Evolutionary conservation across 2,329 filamentous ascomycete genomes (phyloP).

Genomic region (Dothistroma septosporum): DNA sequence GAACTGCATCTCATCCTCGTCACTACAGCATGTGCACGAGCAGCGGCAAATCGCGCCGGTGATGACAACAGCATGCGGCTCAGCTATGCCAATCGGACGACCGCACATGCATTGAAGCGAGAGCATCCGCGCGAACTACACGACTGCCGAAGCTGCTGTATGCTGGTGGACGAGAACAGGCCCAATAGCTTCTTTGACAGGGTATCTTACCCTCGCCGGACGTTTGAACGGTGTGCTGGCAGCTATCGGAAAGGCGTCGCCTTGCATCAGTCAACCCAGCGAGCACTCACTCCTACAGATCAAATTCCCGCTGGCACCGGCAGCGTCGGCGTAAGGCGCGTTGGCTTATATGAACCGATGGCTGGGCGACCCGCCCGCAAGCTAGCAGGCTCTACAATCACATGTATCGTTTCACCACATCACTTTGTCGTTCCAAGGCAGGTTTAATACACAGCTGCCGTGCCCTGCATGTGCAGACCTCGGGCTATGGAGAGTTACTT

Average conservation of each 20-base stretch:
- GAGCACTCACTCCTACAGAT: neutral
- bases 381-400: neutral
- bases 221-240: neutral
- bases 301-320: neutral
- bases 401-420: neutral
- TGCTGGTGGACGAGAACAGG: neutral
- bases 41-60: neutral
- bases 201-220: neutral
- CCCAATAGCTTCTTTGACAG: neutral
- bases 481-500: constrained; percentile 1
- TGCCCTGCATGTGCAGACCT: neutral
- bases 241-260: neutral
- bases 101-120: neutral
- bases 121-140: neutral
- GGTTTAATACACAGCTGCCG: neutral
- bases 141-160: constrained; percentile 1
- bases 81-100: neutral
- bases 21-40: neutral
- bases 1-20: neutral
- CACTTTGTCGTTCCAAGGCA: neutral
- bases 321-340: neutral
- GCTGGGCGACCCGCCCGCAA: too few relatives aligned
- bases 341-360: neutral
- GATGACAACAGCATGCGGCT: neutral
- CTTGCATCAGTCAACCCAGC: neutral